A percentile compares a stretch with the other conserved stretches of the same genome.
phyloP scores from a whole-genome alignment of 1,139 yeast species.

The Yamadazyma oceani region DNA sequence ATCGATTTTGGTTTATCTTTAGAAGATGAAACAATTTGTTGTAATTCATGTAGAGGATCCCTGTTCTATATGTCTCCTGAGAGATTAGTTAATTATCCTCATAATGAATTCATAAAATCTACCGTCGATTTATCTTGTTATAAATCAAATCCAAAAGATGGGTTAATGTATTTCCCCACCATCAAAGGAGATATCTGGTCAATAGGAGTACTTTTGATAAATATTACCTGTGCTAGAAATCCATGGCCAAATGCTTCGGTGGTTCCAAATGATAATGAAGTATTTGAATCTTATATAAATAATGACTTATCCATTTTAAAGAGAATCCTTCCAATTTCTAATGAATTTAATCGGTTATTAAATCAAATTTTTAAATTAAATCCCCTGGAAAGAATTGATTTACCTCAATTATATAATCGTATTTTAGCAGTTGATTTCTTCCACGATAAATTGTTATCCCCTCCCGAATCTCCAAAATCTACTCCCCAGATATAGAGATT shows the following conservation, averaged over 20 bases:
- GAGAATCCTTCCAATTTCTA: constrained; percentile 63
- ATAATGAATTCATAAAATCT: constrained; percentile 28
- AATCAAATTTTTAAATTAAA: constrained; percentile 56
- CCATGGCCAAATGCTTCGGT: constrained; percentile 88
- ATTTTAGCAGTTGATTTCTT: constrained; percentile 43
- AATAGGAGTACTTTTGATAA: constrained; percentile 75
- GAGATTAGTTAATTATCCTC: constrained; percentile 54
- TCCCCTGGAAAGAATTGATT: constrained; percentile 61
- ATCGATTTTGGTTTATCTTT: constrained; percentile 90
- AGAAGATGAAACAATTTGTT: constrained; percentile 53
- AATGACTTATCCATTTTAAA: constrained; percentile 29
- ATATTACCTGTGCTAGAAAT: constrained; percentile 78
- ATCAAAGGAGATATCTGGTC: constrained; percentile 88
- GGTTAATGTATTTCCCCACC: constrained; percentile 54
- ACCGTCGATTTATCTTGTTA: constrained; percentile 33
- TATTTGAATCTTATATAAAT: constrained; percentile 48
- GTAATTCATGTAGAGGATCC: constrained; percentile 83
- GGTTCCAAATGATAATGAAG: constrained; percentile 54
- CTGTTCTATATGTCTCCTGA: constrained; percentile 95
- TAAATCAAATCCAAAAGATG: constrained; percentile 16
- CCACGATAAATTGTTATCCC: constrained; percentile 23
- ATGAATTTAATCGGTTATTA: constrained; percentile 57
- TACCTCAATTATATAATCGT: constrained; percentile 46
- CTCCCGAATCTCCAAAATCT: constrained; percentile 17
- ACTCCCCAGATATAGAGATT: too few species aligned